Conservation (phyloP, 1,284 basidiomycete genomes). For the Rhodotorula mucilaginosa region DNA sequence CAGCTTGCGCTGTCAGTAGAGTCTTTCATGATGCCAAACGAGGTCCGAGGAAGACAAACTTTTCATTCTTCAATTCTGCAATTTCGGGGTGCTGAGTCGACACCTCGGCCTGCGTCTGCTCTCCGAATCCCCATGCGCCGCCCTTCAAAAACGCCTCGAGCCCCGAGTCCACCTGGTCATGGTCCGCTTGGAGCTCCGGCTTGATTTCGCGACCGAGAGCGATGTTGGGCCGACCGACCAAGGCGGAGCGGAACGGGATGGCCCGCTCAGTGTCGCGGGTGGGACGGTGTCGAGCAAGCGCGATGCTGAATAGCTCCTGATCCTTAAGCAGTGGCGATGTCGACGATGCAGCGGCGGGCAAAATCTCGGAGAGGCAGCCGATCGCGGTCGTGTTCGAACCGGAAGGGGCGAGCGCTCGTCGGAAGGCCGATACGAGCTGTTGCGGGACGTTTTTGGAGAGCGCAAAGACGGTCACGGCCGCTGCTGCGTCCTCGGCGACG, state of each 20-base stretch:
- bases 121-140: constrained; percentile 36
- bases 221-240: constrained; percentile 32
- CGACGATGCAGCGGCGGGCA: background rate
- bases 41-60: constrained; percentile 9
- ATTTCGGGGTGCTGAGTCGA: background rate
- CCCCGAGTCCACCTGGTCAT: constrained; percentile 6
- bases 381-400: background rate
- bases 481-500: background rate
- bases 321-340: too few relatives aligned
- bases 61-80: constrained; percentile 9
- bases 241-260: constrained; percentile 17
- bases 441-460: constrained; percentile 36
- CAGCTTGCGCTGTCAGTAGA: background rate
- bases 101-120: background rate
- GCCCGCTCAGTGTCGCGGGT: background rate
- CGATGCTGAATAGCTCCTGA: constrained; percentile 13
- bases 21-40: background rate
- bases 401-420: background rate
- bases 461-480: constrained; percentile 3
- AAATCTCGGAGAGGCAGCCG: constrained; percentile 28
- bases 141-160: constrained; percentile 34
- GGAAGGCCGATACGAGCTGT: constrained; percentile 12
- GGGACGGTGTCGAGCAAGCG: constrained; percentile 13
- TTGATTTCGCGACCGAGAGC: constrained; percentile 32
- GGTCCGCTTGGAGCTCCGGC: constrained; percentile 9